These are phyloP conservation scores for Vigna mungo DNA, from an alignment of 306 rosid genomes.

Conservation along the genomic window DNA sequence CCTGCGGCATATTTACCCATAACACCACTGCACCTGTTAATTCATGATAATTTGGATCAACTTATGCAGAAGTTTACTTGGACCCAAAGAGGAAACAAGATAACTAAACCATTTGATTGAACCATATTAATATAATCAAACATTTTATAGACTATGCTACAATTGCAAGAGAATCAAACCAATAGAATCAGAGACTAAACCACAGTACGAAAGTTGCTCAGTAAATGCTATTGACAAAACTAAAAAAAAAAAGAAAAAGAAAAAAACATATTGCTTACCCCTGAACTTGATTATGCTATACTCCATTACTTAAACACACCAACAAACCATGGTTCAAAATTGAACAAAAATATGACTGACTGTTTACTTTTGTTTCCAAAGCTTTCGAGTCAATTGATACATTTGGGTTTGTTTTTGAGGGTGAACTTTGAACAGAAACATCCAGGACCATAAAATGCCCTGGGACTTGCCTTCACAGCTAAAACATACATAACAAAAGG, in stretches of 20 bases:
- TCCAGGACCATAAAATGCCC: neutral
- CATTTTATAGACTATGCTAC: neutral
- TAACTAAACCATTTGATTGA: conserved; percentile 11
- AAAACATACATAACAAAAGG: neutral
- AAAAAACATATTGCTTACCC: neutral
- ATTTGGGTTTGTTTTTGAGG: neutral
- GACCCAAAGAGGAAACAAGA: neutral
- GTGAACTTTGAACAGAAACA: conserved; percentile 1
- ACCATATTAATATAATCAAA: conserved; percentile 1
- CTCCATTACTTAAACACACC: neutral
- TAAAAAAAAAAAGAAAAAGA: neutral
- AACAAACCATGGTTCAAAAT: neutral
- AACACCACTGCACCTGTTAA: conserved; percentile 91
- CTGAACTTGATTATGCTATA: conserved; percentile 8
- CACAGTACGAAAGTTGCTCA: neutral
- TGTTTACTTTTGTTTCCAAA: conserved; percentile 1
- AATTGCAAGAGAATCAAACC: conserved; percentile 28
- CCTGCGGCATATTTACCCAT: conserved; percentile 95
- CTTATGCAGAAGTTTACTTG: neutral
- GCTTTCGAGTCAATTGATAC: neutral
- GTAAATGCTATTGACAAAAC: neutral
- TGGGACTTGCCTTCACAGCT: neutral
- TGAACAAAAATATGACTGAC: neutral
- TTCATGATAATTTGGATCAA: conserved; percentile 18
- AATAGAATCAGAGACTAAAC: neutral